Base-by-base conservation (phyloP, 345 rosid genomes). In the Tarenaya hassleriana region DNA sequence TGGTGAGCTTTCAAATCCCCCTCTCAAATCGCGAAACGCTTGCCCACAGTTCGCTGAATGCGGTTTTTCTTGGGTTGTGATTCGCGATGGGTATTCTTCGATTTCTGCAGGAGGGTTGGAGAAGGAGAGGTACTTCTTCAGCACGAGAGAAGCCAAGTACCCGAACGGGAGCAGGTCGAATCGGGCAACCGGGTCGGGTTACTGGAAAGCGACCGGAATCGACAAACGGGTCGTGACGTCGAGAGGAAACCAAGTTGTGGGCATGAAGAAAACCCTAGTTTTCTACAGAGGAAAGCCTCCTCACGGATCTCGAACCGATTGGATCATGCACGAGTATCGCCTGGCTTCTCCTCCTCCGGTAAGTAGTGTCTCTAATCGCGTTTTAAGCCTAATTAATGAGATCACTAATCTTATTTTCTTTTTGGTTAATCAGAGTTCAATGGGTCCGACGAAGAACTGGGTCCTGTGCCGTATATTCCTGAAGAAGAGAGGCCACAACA, bases 281-380 rank as follows among this genome's bases (percentile, higher is more conserved):
- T 92, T 92, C 43, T 92, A n/a, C n/a, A n/a, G n/a, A n/a, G n/a
- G n/a, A n/a, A n/a, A n/a, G n/a, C n/a, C n/a, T n/a, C n/a, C n/a
- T n/a, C n/a, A n/a, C n/a, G n/a, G n/a, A n/a, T n/a, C n/a, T n/a
- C n/a, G n/a, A n/a, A n/a, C n/a, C n/a, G 88, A 92, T 20, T 92
- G 98, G 98, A 72, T 92, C 70, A 92, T 92, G 98, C 98, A 92
- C 9, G 98, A 92, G 44, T 92, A 92, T 49, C 92, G 96, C 16
- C 92, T 92, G 19, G 61, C 67, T 38, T 67, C 71, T 10, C 21
- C 41, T 34, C 66, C 66, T 41, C 66, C 66, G 71, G 66, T 60
- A n/a, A n/a, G 19, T n/a, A n/a, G n/a, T n/a, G n/a, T n/a, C n/a
- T n/a, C n/a, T n/a, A n/a, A n/a, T n/a, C n/a, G n/a, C n/a, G n/a